Evolutionary conservation across 2,329 filamentous ascomycete genomes (phyloP).

Genomic region (Polychaeton citri): DNA sequence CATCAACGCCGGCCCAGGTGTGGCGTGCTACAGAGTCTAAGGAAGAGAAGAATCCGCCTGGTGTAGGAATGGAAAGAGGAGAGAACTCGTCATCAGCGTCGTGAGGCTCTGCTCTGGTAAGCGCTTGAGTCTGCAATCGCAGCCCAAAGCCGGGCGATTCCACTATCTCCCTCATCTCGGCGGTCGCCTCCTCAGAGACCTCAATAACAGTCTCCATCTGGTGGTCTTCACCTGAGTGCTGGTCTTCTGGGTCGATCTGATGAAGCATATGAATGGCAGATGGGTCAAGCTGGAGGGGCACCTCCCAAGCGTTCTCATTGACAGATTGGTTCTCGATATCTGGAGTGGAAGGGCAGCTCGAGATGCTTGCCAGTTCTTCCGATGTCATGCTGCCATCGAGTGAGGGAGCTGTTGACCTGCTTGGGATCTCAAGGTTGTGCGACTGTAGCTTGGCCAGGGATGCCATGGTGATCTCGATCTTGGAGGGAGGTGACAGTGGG

Average conservation of each 20-base stretch:
- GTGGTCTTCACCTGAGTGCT: constrained; percentile 25
- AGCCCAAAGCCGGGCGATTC: constrained; percentile 33
- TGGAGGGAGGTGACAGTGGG: constrained; percentile 35
- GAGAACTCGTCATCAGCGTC: constrained; percentile 51
- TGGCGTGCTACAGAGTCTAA: constrained; percentile 58
- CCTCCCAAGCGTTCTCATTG: constrained; percentile 50
- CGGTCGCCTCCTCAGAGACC: constrained; percentile 32
- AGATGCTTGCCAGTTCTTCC: constrained; percentile 61
- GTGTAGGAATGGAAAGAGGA: constrained; percentile 77
- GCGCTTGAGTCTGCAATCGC: constrained; percentile 16
- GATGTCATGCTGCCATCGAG: constrained; percentile 80
- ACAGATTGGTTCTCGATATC: constrained; percentile 44
- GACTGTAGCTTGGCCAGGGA: constrained; percentile 57
- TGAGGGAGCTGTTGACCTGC: constrained; percentile 69
- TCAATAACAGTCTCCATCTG: constrained; percentile 22
- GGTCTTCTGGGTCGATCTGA: constrained; percentile 44
- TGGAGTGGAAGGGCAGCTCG: constrained; percentile 77
- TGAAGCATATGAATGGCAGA: constrained; percentile 70
- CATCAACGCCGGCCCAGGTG: constrained; percentile 58
- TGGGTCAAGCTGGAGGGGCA: constrained; percentile 51
- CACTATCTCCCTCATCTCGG: constrained; percentile 50
- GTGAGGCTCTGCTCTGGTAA: constrained; percentile 22
- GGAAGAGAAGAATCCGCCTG: constrained; percentile 80
- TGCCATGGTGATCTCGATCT: constrained; percentile 23
- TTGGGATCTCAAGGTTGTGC: constrained; percentile 50